Conservation (phyloP, 2,329 filamentous ascomycete species). For the Colletotrichum plurivorum region DNA sequence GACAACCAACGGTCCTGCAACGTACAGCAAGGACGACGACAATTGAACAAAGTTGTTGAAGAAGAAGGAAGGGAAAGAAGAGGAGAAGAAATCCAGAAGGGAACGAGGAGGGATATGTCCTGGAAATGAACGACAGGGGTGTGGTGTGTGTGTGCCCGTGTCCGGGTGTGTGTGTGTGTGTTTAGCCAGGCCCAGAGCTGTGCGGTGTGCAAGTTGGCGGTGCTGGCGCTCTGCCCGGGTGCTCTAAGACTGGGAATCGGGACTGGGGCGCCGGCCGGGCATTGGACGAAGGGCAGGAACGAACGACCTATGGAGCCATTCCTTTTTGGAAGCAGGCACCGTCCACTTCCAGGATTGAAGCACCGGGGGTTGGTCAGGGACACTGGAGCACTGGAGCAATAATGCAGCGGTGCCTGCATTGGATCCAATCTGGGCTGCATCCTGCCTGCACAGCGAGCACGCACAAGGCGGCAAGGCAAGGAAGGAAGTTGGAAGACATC, state of each 20-base stretch:
- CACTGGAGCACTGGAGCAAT: not conserved
- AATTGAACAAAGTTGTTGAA: constrained; percentile 47
- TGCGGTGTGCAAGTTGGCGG: constrained; percentile 22
- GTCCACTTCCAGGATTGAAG: constrained; percentile 7
- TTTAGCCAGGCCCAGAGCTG: constrained; percentile 18
- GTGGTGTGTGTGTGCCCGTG: not conserved
- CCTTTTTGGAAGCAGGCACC: constrained; percentile 23
- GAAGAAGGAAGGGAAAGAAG: constrained; percentile 45
- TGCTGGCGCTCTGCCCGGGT: not conserved
- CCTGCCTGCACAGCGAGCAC: not conserved
- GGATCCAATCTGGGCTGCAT: not conserved
- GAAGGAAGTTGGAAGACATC: not conserved
- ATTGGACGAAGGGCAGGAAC: constrained; percentile 20
- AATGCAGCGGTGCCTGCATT: constrained; percentile 10
- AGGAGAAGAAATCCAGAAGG: constrained; percentile 33
- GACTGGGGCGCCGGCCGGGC: constrained; percentile 5
- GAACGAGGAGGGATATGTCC: constrained; percentile 39
- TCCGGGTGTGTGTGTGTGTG: not conserved
- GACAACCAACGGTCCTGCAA: constrained; percentile 45
- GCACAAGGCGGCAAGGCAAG: constrained; percentile 1
- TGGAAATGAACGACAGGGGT: constrained; percentile 37
- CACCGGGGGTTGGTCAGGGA: not conserved
- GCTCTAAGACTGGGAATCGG: constrained; percentile 3
- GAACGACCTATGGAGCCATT: constrained; percentile 35
- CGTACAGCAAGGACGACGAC: constrained; percentile 51